These are phyloP conservation scores for Triticum turgidum DNA, from an alignment of 176 grass and related monocot genomes.

Conservation along the genomic window DNA sequence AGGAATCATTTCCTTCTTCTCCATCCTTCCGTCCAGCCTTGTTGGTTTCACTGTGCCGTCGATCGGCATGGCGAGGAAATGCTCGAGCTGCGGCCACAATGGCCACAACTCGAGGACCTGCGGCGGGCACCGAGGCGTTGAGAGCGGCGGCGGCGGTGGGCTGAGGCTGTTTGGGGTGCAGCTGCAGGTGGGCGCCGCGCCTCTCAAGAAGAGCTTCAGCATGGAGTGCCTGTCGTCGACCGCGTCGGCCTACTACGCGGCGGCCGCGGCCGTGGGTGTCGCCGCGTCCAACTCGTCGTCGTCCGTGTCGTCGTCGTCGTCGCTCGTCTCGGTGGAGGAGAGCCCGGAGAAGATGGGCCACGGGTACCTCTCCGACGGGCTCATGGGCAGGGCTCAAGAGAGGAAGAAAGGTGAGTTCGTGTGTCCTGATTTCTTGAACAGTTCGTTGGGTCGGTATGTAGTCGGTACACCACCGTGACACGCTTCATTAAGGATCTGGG, in stretches of 20 bases:
- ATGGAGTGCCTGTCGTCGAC: constrained; percentile 68
- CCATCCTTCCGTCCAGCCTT: not conserved
- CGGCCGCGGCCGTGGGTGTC: constrained; percentile 12
- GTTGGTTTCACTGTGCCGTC: not conserved
- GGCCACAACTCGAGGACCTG: constrained; percentile 98
- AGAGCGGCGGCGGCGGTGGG: constrained; percentile 9
- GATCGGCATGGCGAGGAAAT: constrained; percentile 76
- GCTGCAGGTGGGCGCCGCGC: constrained; percentile 46
- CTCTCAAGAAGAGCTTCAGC: constrained; percentile 81
- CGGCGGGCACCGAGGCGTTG: constrained; percentile 15
- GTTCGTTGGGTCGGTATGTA: not conserved
- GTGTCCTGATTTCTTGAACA: not conserved
- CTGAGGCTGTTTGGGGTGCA: constrained; percentile 85
- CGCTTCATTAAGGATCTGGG: constrained; percentile 14
- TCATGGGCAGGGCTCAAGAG: constrained; percentile 64
- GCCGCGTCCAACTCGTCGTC: constrained; percentile 52
- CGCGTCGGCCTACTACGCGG: constrained; percentile 36
- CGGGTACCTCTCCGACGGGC: constrained; percentile 80
- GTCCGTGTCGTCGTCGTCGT: constrained; percentile 66
- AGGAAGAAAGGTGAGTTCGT: constrained; percentile 77
- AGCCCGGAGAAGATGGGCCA: constrained; percentile 52
- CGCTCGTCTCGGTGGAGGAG: constrained; percentile 79
- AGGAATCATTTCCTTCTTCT: constrained; percentile 16
- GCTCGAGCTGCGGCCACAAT: constrained; percentile 85
- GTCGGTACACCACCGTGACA: not conserved